Evolutionary conservation across 192 early-diverging fungal genomes (phyloP), one percentile per base, ranked within the genome.

Genomic region (Obelidium mucronatum): DNA sequence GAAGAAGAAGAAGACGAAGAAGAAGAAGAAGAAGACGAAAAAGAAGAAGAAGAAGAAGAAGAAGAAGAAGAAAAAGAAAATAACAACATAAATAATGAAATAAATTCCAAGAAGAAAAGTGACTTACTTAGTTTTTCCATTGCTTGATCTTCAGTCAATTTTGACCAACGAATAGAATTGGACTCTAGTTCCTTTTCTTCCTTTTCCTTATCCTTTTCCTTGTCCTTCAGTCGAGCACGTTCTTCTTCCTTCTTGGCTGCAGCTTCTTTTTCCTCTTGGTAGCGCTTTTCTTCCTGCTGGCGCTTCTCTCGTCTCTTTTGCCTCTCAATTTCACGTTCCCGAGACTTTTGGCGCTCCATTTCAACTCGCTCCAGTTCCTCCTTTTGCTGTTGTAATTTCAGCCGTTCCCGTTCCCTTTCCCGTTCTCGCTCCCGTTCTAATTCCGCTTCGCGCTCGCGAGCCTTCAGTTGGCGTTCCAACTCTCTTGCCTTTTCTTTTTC

Each of bases 111-210:
- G 1, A 68, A 33, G 17, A 53, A 34, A 75, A n/a, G 54, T 26
- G 40, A 71, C 56, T 66, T 86, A 74, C 93, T 84, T 79, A 98
- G 79, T 81, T 89, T 93, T 54, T 95, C 91, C 94, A 98, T 96
- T 48, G 97, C 92, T 79, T 98, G 93, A 31, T 91, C 84, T 74
- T 98, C 96, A 22, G 93, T 86, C 92, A 96, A 86, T 51, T 92
- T 94, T 54, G 92, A 92, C 80, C 52, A 69, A 28, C 67, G 67
- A 54, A 52, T 40, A 6, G 5, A 5, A 24, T 64, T 24, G 22
- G 8, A 3, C 19, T 54, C 52, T n/a, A 11, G 26, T 44, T 54
- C 39, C 34, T 54, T 44, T 31, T 69, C 53, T 33, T 37, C 35
- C 58, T 28, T 39, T 53, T 69, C 62, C 35, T 40, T 5, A 30